phyloP scores from a whole-genome alignment of 495 filamentous ascomycete species.

The Penicillium diatomitis region DNA sequence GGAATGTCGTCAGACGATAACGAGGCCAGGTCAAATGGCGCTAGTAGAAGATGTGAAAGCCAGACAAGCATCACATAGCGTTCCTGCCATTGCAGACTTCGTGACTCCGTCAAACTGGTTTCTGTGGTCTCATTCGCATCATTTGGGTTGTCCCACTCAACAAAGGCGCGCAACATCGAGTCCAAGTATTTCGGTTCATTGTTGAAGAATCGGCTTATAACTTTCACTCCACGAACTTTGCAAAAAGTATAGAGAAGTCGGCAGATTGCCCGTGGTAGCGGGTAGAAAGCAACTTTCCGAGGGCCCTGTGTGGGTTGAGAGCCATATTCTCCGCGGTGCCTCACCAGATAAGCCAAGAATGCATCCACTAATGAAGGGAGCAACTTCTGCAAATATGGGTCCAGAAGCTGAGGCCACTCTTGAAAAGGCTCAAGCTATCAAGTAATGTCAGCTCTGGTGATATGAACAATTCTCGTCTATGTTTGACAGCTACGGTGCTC shows the following conservation, averaged over 20 bases:
- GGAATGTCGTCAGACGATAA: constrained; percentile 57
- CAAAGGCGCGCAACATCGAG: constrained; percentile 60
- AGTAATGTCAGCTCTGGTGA: background rate
- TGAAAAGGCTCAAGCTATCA: constrained; percentile 81
- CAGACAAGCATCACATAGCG: constrained; percentile 81
- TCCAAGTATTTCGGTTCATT: constrained; percentile 82
- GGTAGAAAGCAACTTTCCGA: constrained; percentile 32
- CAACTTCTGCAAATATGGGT: constrained; percentile 69
- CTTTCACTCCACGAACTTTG: constrained; percentile 89
- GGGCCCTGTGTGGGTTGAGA: constrained; percentile 16
- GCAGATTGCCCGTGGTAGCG: constrained; percentile 62
- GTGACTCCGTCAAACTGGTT: background rate
- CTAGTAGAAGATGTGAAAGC: constrained; percentile 87
- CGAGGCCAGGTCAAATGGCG: constrained; percentile 81
- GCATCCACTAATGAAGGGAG: constrained; percentile 63
- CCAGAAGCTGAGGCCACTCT: constrained; percentile 92
- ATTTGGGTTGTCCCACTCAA: constrained; percentile 32
- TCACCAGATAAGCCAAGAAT: constrained; percentile 58
- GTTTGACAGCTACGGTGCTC: constrained; percentile 7
- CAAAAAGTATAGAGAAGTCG: constrained; percentile 80
- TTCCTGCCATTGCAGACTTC: constrained; percentile 68
- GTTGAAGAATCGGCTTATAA: constrained; percentile 79
- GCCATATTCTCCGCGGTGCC: constrained; percentile 30
- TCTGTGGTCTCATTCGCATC: constrained; percentile 6
- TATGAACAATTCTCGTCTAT: background rate